Conservation (phyloP, 2,329 filamentous ascomycete species). For the Botrytis medusae region DNA sequence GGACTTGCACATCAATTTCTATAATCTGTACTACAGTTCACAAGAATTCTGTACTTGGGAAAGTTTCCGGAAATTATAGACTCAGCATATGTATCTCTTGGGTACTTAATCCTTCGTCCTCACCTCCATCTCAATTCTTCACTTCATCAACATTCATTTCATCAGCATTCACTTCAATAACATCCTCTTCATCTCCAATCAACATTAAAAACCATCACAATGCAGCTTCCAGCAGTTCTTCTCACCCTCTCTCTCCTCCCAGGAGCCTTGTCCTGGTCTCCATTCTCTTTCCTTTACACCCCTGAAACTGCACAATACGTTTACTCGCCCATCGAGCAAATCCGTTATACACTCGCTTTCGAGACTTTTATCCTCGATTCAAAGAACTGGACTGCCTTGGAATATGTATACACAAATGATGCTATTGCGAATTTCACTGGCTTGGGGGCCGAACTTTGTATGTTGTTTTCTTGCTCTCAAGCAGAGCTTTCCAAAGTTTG, state of each 20-base stretch:
- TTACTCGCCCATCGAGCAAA: constrained; percentile 16
- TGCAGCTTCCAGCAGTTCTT: background rate
- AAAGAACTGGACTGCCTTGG: constrained; percentile 9
- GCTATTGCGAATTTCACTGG: constrained; percentile 17
- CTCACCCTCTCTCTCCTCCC: background rate
- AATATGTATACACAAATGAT: constrained; percentile 1
- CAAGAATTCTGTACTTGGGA: background rate
- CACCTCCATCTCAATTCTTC: background rate
- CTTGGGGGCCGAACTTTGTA: constrained; percentile 16
- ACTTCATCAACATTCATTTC: background rate
- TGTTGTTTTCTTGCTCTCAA: background rate
- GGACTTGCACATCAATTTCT: background rate
- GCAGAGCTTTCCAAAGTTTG: background rate
- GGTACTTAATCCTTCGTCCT: background rate
- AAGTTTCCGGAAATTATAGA: background rate
- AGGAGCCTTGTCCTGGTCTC: background rate
- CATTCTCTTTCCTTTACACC: background rate
- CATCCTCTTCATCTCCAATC: too few species aligned
- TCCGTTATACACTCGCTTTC: constrained; percentile 14
- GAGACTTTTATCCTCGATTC: constrained; percentile 17
- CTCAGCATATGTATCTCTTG: background rate
- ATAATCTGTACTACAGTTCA: constrained; percentile 7
- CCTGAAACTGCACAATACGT: background rate
- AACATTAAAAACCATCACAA: background rate
- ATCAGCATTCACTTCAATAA: background rate